These are phyloP conservation scores for Pezicula carpinea DNA, from an alignment of 2,329 filamentous ascomycete species.

Conservation along the genomic window DNA sequence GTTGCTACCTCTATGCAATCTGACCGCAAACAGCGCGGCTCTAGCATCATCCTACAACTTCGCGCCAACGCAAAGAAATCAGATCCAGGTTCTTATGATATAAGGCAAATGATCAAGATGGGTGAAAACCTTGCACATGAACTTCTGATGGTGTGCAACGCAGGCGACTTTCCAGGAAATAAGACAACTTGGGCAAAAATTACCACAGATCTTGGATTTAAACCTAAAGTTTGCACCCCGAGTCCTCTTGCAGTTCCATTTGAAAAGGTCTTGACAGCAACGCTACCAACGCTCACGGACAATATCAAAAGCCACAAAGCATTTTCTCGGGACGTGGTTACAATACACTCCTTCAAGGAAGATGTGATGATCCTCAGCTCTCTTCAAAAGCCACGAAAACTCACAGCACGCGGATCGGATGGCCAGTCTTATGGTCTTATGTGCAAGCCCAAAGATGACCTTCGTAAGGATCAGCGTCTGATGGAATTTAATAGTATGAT, in stretches of 20 bases:
- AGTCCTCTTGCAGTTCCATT: slow-evolving; percentile 85
- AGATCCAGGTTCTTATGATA: slow-evolving; percentile 50
- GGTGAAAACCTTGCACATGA: slow-evolving; percentile 82
- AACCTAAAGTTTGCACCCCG: slow-evolving; percentile 72
- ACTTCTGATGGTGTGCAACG: slow-evolving; percentile 74
- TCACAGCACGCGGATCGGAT: slow-evolving; percentile 84
- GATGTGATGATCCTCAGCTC: slow-evolving; percentile 88
- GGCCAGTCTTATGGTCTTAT: slow-evolving; percentile 84
- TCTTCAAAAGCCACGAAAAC: slow-evolving; percentile 83
- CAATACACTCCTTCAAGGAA: slow-evolving; percentile 75
- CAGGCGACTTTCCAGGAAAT: slow-evolving; percentile 66
- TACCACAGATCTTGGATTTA: slow-evolving; percentile 74
- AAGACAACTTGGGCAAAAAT: slow-evolving; percentile 67
- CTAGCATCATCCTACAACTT: slow-evolving; percentile 47
- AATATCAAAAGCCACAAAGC: slow-evolving; percentile 74
- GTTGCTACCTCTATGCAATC: slow-evolving; percentile 76
- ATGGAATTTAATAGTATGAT: slow-evolving; percentile 99
- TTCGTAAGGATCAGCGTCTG: slow-evolving; percentile 93
- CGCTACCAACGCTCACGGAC: slow-evolving; percentile 70
- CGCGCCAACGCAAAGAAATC: slow-evolving; percentile 43
- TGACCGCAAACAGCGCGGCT: slow-evolving; percentile 56
- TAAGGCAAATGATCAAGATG: slow-evolving; percentile 67
- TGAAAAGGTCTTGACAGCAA: slow-evolving; percentile 78
- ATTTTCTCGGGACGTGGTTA: slow-evolving; percentile 81
- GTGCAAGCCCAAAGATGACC: slow-evolving; percentile 96